These are phyloP conservation scores for Aspergillus coremiiformis DNA, from an alignment of 495 filamentous ascomycete species.

Conservation along the genomic window DNA sequence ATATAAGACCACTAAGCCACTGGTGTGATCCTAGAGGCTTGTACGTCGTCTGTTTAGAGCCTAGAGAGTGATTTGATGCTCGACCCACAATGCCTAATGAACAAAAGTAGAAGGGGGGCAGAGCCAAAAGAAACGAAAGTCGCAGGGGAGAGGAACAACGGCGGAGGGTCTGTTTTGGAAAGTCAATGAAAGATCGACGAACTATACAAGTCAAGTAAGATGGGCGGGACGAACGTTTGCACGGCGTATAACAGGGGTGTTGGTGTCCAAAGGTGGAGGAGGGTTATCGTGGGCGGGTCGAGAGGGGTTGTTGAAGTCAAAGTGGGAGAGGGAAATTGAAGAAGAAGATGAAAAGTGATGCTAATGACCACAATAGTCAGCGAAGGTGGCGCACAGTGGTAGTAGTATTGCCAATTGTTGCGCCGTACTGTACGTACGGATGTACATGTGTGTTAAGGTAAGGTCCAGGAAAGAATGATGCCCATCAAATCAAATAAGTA, in stretches of 20 bases:
- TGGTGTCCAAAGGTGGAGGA: constrained; percentile 6
- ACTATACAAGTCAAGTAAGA: neutral
- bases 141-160: neutral
- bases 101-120: neutral
- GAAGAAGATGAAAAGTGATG: neutral
- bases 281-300: constrained; percentile 16
- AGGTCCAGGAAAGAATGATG: constrained; percentile 8
- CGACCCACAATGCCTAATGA: neutral
- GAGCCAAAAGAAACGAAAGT: neutral
- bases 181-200: neutral
- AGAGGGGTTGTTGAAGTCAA: constrained; percentile 17
- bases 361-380: constrained; percentile 6
- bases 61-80: neutral
- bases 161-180: neutral
- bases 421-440: neutral
- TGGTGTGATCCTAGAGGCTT: constrained; percentile 9
- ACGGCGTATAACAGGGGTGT: constrained; percentile 15
- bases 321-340: constrained; percentile 5
- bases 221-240: constrained; percentile 10
- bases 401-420: neutral
- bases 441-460: neutral
- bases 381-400: constrained; percentile 6
- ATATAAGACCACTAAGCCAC: constrained; percentile 14
- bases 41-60: neutral
- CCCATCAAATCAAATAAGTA: constrained; percentile 13